phyloP scores from a whole-genome alignment of 805 yeast genomes.

The Ogataea saltuana region DNA sequence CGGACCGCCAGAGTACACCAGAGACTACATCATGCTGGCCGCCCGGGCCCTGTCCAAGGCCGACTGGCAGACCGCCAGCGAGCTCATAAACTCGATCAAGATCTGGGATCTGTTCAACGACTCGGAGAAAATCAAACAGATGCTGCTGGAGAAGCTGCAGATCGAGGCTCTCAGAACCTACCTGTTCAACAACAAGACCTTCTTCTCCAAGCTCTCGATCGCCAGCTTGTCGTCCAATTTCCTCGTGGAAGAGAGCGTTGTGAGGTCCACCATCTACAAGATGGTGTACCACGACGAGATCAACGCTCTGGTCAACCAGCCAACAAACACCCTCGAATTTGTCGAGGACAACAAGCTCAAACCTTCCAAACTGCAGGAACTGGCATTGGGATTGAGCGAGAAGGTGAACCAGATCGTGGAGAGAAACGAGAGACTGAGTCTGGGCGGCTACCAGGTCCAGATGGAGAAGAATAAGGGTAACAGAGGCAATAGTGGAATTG shows the following conservation, averaged over 20 bases:
- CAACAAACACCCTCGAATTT: conserved; percentile 62
- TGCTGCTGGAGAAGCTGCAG: conserved; percentile 79
- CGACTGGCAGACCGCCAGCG: conserved; percentile 80
- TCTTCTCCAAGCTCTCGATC: conserved; percentile 73
- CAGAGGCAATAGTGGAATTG: conserved; percentile 6
- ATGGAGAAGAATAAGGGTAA: conserved; percentile 28
- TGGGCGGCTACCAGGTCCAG: conserved; percentile 63
- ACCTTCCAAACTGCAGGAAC: conserved; percentile 80
- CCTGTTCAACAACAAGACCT: conserved; percentile 77
- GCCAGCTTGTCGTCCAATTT: conserved; percentile 65
- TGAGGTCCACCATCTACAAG: conserved; percentile 64
- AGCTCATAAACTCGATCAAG: conserved; percentile 71
- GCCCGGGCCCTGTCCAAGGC: conserved; percentile 86
- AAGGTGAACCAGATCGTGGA: conserved; percentile 76
- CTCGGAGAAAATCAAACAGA: conserved; percentile 61
- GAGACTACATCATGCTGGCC: conserved; percentile 91
- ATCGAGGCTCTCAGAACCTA: conserved; percentile 92
- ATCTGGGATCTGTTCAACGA: conserved; percentile 84
- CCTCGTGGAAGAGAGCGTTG: conserved; percentile 56
- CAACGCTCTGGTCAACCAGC: conserved; percentile 70
- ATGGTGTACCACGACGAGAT: conserved; percentile 80
- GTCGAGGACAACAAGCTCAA: conserved; percentile 64
- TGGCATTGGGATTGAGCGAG: conserved; percentile 82
- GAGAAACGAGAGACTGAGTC: conserved; percentile 79
- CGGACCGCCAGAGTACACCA: conserved; percentile 96